Conservation (phyloP, 2,329 filamentous ascomycete species). For the Didymella keratinophila region DNA sequence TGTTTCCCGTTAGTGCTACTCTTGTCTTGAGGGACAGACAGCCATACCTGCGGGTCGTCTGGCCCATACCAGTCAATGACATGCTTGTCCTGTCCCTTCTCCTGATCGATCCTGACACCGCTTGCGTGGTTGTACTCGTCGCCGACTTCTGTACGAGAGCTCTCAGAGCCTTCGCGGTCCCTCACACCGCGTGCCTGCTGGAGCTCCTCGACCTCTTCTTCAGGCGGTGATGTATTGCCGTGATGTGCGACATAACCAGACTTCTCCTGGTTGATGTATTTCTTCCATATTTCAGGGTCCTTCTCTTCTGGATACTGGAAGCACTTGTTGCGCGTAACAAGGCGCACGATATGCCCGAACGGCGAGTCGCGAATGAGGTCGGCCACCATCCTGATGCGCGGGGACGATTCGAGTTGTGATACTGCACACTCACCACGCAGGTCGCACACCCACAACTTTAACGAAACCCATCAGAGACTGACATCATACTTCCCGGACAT, state of each 20-base stretch:
- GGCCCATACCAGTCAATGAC: slow-evolving; percentile 62
- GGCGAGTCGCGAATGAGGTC: slow-evolving; percentile 35
- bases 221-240: slow-evolving; percentile 50
- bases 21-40: background rate
- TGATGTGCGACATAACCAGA: slow-evolving; percentile 58
- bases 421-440: background rate
- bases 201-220: slow-evolving; percentile 41
- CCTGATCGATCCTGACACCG: slow-evolving; percentile 57
- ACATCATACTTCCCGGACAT: slow-evolving; percentile 12
- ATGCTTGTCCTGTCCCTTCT: slow-evolving; percentile 61
- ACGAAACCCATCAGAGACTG: slow-evolving; percentile 2
- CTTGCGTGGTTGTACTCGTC: slow-evolving; percentile 46
- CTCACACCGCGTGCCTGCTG: slow-evolving; percentile 20
- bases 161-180: slow-evolving; percentile 23
- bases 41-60: slow-evolving; percentile 53
- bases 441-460: slow-evolving; percentile 3
- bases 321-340: slow-evolving; percentile 49
- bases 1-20: slow-evolving; percentile 22
- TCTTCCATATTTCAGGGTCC: slow-evolving; percentile 58
- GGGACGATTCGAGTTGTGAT: background rate
- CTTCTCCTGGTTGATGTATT: slow-evolving; percentile 60
- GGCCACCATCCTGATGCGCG: slow-evolving; percentile 14
- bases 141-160: slow-evolving; percentile 22
- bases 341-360: slow-evolving; percentile 51
- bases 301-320: slow-evolving; percentile 58